A percentile compares a stretch with the other conserved stretches of the same genome.
These are phyloP conservation scores for Collybiopsis luxurians DNA, from an alignment of 768 basidiomycete genomes.

Conservation along the genomic window DNA sequence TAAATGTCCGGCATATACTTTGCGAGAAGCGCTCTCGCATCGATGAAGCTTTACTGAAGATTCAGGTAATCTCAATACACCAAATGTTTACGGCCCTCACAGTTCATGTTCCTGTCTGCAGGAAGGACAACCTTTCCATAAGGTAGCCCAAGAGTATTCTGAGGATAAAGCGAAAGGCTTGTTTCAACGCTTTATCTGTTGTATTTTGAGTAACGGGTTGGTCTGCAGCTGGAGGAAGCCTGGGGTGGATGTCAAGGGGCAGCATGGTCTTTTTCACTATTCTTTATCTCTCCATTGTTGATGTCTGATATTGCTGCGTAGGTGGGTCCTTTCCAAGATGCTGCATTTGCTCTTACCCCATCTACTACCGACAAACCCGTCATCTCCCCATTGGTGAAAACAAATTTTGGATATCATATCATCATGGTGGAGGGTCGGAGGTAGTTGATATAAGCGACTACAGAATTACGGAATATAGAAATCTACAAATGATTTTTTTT, in stretches of 20 bases:
- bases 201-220: background rate
- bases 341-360: constrained; percentile 77
- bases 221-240: constrained; percentile 69
- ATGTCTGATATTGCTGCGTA: background rate
- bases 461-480: background rate
- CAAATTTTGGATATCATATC: constrained; percentile 82
- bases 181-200: background rate
- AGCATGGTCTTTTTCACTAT: constrained; percentile 62
- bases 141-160: constrained; percentile 87
- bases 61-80: constrained; percentile 51
- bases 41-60: constrained; percentile 73
- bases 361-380: constrained; percentile 80
- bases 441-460: constrained; percentile 19
- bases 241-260: constrained; percentile 85
- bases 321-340: constrained; percentile 78
- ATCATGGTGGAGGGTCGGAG: constrained; percentile 90
- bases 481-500: no score
- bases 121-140: constrained; percentile 83
- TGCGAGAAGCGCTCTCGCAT: constrained; percentile 87
- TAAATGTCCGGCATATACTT: constrained; percentile 85
- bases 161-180: constrained; percentile 91
- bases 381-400: constrained; percentile 74
- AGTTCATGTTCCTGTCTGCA: constrained; percentile 13
- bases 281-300: background rate
- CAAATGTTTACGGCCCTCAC: background rate